A percentile compares a stretch with the other conserved stretches of the same genome.
Conservation (phyloP, 2,329 filamentous ascomycete species). For the Talaromyces sp. region DNA sequence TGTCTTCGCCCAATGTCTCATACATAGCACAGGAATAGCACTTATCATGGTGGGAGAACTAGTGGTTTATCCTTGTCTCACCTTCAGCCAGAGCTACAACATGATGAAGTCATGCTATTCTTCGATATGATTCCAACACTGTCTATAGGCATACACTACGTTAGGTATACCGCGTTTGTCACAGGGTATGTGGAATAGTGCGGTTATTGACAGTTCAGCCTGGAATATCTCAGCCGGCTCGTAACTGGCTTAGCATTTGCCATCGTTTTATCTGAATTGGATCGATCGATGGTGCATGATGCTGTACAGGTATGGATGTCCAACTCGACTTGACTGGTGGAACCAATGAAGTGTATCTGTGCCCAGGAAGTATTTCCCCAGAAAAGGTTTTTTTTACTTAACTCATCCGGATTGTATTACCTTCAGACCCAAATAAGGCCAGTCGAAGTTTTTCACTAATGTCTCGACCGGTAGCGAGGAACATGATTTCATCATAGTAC, state of each 20-base stretch:
- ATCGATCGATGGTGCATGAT: not conserved
- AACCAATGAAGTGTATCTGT: not conserved
- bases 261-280: not conserved
- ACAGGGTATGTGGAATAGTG: not conserved
- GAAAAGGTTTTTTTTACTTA: not conserved
- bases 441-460: no score
- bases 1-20: not conserved
- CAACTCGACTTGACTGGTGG: not conserved
- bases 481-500: not conserved
- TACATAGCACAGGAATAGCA: not conserved
- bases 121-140: not conserved
- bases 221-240: not conserved
- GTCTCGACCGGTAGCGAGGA: not conserved
- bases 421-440: not conserved
- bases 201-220: not conserved
- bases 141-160: not conserved
- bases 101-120: not conserved
- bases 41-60: not conserved
- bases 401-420: not conserved
- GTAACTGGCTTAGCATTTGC: not conserved
- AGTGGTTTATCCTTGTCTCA: constrained; percentile 5
- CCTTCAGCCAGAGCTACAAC: not conserved
- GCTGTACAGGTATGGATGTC: not conserved
- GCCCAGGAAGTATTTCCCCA: not conserved
- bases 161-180: not conserved